Base-by-base conservation (phyloP, 2,329 filamentous ascomycete species). In the Botrytis galanthina region DNA sequence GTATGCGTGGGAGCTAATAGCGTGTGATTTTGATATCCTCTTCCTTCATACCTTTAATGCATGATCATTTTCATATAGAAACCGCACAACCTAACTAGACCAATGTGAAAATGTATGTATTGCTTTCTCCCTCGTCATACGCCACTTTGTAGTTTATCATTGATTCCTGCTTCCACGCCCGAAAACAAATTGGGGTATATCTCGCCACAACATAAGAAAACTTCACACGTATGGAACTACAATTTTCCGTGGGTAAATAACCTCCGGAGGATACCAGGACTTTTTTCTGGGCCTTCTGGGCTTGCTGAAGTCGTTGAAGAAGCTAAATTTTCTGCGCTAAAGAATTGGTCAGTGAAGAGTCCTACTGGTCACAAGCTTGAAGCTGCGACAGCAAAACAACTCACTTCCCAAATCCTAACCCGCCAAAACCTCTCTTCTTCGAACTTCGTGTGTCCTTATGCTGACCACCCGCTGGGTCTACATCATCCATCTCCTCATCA, bases 361-460 rank as follows among this genome's bases (percentile, higher is more conserved):
- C 37, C 66, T n/a, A 32, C 66, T 57, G 51, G 35, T 22, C 66
- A 68, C 66, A 42, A 57, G n/a, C 61, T 42, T 35, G n/a, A 42
- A n/a, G n/a, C n/a, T 54, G 48, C 39, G 66, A 32, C 37, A 69
- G n/a, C 37, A 44, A 37, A 69, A 57, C 48, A 46, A 39, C 46
- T 73, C 57, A 73, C 67, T 74, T 68, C 54, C 69, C 73, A 73
- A 67, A 71, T 39, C 57, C 68, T 74, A 76, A 57, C 18, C 66
- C 46, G 26, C 57, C 66, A 74, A 80, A 77, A 2, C 79, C 70
- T 77, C 83, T 89, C 75, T 89, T 83, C 83, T 89, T 90, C 73
- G 87, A 84, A 75, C 87, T 86, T 76, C 84, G 87, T 2, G 84
- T 82, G 60, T 86, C 83, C 80, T 86, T 88, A 10, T 84, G 86